Evolutionary conservation across 352 stramenopile species (phyloP), one percentile per base, ranked within the genome.

Genomic region (Poterioochromonas sp.): DNA sequence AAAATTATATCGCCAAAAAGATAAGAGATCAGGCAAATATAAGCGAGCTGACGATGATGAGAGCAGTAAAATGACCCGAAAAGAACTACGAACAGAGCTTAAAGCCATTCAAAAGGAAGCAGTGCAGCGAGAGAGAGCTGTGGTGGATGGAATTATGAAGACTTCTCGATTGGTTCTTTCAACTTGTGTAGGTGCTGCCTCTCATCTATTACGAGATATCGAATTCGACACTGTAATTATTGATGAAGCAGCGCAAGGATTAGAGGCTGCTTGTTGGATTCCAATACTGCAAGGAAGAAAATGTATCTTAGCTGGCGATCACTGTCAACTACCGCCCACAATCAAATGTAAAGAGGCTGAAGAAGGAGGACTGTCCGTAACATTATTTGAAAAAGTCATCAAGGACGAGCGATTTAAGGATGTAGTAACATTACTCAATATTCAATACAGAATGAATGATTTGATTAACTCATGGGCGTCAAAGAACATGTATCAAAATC

Each of bases 191-290:
- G 95, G 96, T 62, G 94, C 94, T 0, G 88, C 89, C 8, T 93
- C 89, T 69, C 90, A 92, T 76, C 76, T 97, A 12, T 87, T 98
- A n/a, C 86, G 90, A 32, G 83, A 91, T 68, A 58, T 70, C 54
- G 84, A 85, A 35, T 98, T 98, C 80, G 94, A 98, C 83, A 73
- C 97, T 20, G 90, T 97, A 5, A 86, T 98, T 70, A 96, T 98
- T 80, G 94, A 98, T 82, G 94, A 98, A 76, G 94, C 94, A 0
- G 96, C 94, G 11, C 93, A 98, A 83, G 92, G 92, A 22, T 83
- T 98, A n/a, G 95, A 99, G 82, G 90, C 88, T 11, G 94, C 90
- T 20, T 98, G 93, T 73, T 99, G 94, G 94, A 95, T 98, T 80
- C 93, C 93, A 1, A 93, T 98, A 34, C 82, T 98, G 26, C 3